phyloP scores from a whole-genome alignment of 1,139 yeast species.

The Candida labiduridarum region DNA sequence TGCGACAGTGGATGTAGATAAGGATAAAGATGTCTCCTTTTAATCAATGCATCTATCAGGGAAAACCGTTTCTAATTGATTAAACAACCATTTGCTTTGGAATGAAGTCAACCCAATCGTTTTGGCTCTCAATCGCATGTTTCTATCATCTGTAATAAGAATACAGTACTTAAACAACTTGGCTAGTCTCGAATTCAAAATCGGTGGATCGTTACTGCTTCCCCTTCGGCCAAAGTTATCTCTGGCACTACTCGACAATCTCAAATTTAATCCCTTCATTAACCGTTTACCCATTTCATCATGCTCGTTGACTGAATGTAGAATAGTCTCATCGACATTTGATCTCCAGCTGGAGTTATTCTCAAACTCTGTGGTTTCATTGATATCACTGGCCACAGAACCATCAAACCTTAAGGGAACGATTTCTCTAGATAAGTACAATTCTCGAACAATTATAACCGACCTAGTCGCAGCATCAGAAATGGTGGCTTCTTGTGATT shows the following conservation, averaged over 20 bases:
- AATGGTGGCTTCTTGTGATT: constrained; percentile 72
- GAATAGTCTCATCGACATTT: constrained; percentile 60
- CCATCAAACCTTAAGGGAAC: constrained; percentile 58
- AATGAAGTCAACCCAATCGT: constrained; percentile 58
- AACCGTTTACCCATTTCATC: constrained; percentile 46
- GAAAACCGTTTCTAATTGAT: constrained; percentile 48
- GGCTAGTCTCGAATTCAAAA: constrained; percentile 39
- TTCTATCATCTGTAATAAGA: constrained; percentile 71
- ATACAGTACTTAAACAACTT: constrained; percentile 56
- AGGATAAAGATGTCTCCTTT: no score
- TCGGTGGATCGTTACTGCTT: constrained; percentile 13
- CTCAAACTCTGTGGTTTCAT: constrained; percentile 61
- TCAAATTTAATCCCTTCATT: constrained; percentile 38
- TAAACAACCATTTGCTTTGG: constrained; percentile 64
- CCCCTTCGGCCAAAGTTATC: constrained; percentile 4
- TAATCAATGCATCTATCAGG: constrained; percentile 45
- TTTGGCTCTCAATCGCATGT: constrained; percentile 68
- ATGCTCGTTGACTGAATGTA: constrained; percentile 51
- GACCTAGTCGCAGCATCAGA: constrained; percentile 83
- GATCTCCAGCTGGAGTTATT: constrained; percentile 67
- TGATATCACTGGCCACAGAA: constrained; percentile 54
- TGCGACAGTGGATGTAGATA: neutral
- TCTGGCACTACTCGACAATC: constrained; percentile 17
- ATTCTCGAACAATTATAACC: constrained; percentile 69
- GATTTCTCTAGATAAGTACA: constrained; percentile 57